Evolutionary conservation across 768 basidiomycete genomes (phyloP).

Genomic region (Leccinum rimulosum): DNA sequence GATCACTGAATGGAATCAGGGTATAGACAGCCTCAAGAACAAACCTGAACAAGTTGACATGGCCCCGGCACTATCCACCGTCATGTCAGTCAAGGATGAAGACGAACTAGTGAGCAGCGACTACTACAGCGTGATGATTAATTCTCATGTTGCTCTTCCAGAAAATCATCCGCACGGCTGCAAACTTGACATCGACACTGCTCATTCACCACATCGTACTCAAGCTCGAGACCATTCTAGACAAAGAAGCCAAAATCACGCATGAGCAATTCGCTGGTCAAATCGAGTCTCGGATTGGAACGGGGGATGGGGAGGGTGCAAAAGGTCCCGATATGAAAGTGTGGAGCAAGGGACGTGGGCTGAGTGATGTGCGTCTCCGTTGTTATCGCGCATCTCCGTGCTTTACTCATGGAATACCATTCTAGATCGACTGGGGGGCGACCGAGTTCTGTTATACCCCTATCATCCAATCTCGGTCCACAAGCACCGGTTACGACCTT

Average conservation of each 20-base stretch:
- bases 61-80: slow-evolving; percentile 65
- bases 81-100: slow-evolving; percentile 86
- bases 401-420: slow-evolving; percentile 6
- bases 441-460: slow-evolving; percentile 95
- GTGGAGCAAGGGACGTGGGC: slow-evolving; percentile 76
- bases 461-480: slow-evolving; percentile 91
- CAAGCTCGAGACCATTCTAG: slow-evolving; percentile 87
- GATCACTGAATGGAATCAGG: slow-evolving; percentile 79
- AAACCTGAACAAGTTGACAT: slow-evolving; percentile 83
- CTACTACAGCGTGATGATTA: not conserved
- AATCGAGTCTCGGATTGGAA: slow-evolving; percentile 86
- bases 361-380: slow-evolving; percentile 62
- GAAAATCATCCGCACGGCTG: slow-evolving; percentile 77
- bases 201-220: slow-evolving; percentile 82
- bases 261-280: slow-evolving; percentile 84
- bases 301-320: slow-evolving; percentile 55
- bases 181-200: slow-evolving; percentile 79
- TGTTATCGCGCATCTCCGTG: not conserved
- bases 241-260: slow-evolving; percentile 86
- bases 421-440: slow-evolving; percentile 82
- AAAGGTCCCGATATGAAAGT: slow-evolving; percentile 92
- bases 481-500: slow-evolving; percentile 82
- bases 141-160: slow-evolving; percentile 31
- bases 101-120: slow-evolving; percentile 76
- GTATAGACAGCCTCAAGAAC: slow-evolving; percentile 48